Percentiles rank a stretch among this genome's conserved stretches.
Conservation (phyloP, 768 basidiomycete genomes). For the Mycena olivaceomarginata region DNA sequence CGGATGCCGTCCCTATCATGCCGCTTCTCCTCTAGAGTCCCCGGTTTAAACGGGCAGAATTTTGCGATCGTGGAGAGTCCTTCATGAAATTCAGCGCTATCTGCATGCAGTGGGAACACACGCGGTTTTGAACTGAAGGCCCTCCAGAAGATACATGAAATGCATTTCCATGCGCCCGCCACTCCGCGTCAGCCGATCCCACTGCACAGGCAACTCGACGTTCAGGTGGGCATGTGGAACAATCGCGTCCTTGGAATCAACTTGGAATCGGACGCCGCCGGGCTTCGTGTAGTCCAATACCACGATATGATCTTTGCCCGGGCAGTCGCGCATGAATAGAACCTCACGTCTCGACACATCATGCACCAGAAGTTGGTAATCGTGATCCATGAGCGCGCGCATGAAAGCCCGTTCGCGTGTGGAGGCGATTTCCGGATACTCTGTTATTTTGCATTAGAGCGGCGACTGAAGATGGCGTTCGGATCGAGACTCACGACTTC, state of each 20-base stretch:
- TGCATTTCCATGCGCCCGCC: slow-evolving; percentile 17
- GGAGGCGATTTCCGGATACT: not conserved
- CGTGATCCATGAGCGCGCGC: slow-evolving; percentile 3
- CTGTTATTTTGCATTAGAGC: not conserved
- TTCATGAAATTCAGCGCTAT: not conserved
- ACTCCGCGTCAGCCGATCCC: not conserved
- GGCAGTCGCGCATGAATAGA: slow-evolving; percentile 11
- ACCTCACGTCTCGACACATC: not conserved
- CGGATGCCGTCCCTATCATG: no score
- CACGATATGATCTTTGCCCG: not conserved
- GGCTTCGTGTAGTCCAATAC: slow-evolving; percentile 19
- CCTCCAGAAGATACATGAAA: slow-evolving; percentile 3
- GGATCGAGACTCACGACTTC: not conserved
- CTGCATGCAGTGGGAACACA: not conserved
- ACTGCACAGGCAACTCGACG: slow-evolving; percentile 12
- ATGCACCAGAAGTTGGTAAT: not conserved
- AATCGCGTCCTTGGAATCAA: not conserved
- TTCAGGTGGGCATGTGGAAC: not conserved
- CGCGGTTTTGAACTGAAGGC: not conserved
- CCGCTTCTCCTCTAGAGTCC: no score
- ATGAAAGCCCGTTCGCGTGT: slow-evolving; percentile 18
- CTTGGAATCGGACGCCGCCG: slow-evolving; percentile 5
- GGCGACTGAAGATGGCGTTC: not conserved
- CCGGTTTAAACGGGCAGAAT: no score
- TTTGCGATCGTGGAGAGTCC: no score